Conservation (phyloP, 2,329 filamentous ascomycete species). For the Madurella fahalii region DNA sequence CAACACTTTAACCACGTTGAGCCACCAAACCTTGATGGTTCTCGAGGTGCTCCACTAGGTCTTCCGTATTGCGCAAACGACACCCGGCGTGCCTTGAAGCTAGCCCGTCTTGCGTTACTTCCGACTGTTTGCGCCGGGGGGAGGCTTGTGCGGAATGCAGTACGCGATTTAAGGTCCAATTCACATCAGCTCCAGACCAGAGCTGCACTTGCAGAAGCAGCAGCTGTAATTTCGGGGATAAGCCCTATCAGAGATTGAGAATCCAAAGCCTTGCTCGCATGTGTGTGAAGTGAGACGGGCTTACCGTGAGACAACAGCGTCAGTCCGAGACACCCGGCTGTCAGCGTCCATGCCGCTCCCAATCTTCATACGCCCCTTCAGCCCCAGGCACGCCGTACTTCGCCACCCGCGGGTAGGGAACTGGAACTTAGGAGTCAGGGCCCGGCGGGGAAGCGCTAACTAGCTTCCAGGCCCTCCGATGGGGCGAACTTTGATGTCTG, state of each 20-base stretch:
- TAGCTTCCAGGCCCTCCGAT: background rate
- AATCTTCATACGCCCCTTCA: background rate
- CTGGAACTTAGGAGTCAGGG: background rate
- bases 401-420: background rate
- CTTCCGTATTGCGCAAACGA: background rate
- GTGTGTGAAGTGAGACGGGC: conserved; percentile 1
- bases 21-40: background rate
- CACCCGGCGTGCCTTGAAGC: background rate
- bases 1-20: background rate
- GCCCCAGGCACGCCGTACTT: background rate
- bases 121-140: background rate
- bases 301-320: conserved; percentile 9
- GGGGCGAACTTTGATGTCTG: background rate
- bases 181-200: too few relatives aligned
- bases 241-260: background rate
- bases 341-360: background rate
- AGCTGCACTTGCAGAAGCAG: too few relatives aligned
- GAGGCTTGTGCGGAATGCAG: too few relatives aligned
- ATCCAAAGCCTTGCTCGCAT: background rate
- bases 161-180: too few relatives aligned
- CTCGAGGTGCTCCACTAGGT: background rate
- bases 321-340: conserved; percentile 3
- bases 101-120: background rate
- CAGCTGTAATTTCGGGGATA: background rate
- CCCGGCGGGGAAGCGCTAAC: background rate